Conservation (phyloP, 192 early-diverging fungal species). For the Gamsiella multidivaricata region DNA sequence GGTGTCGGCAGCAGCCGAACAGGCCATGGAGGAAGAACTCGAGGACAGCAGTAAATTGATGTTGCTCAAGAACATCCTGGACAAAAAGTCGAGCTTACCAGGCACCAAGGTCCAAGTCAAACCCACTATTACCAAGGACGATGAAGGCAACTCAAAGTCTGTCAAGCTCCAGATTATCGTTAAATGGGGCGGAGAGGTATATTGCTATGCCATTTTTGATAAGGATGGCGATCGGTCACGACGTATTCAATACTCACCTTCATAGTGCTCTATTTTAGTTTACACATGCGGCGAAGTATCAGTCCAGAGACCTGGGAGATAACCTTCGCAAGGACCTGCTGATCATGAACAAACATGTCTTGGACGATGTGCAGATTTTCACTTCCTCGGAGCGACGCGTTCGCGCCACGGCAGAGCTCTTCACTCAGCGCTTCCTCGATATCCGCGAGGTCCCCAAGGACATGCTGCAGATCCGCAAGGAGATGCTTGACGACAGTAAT, state of each 20-base stretch:
- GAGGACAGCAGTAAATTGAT: slow-evolving; percentile 63
- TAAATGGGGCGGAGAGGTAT: slow-evolving; percentile 94
- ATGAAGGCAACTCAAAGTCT: slow-evolving; percentile 53
- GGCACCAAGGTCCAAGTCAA: slow-evolving; percentile 96
- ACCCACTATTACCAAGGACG: slow-evolving; percentile 74
- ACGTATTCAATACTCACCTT: too few relatives aligned
- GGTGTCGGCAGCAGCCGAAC: slow-evolving; percentile 72
- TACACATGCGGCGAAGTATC: slow-evolving; percentile 92
- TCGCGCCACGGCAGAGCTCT: slow-evolving; percentile 83
- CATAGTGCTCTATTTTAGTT: slow-evolving; percentile 71
- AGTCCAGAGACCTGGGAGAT: slow-evolving; percentile 91
- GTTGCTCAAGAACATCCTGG: slow-evolving; percentile 80
- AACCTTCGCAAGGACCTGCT: slow-evolving; percentile 92
- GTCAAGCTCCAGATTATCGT: slow-evolving; percentile 90
- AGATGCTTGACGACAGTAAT: slow-evolving; percentile 95
- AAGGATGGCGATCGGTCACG: too few relatives aligned
- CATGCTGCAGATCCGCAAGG: slow-evolving; percentile 80
- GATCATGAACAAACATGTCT: slow-evolving; percentile 87
- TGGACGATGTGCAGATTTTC: slow-evolving; percentile 89
- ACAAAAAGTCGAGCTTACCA: slow-evolving; percentile 80
- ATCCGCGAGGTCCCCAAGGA: slow-evolving; percentile 66
- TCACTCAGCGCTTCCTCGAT: slow-evolving; percentile 73
- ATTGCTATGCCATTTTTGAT: not conserved
- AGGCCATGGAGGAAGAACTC: slow-evolving; percentile 65
- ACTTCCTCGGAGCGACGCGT: slow-evolving; percentile 91